A percentile compares a stretch with the other conserved stretches of the same genome.
phyloP scores from a whole-genome alignment of 164 flowering plant genomes.

The Echeveria elegans region DNA sequence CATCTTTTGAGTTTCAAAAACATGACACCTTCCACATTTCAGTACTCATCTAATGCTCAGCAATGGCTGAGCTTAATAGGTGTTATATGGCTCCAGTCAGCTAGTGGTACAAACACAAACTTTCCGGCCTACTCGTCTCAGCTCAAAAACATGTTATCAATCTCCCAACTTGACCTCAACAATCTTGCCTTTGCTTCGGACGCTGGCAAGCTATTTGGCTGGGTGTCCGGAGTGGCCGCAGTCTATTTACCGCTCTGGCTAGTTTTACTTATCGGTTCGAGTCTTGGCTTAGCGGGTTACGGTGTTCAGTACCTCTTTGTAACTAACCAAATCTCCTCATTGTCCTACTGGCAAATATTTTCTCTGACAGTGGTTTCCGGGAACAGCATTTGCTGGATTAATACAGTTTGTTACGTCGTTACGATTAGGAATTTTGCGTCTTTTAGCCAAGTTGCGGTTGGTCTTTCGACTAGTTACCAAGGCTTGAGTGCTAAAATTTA shows the following conservation, averaged over 20 bases:
- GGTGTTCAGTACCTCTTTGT: conserved; percentile 69
- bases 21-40: not conserved
- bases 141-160: conserved; percentile 47
- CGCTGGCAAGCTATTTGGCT: conserved; percentile 80
- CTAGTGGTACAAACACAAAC: conserved; percentile 63
- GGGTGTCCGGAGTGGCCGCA: conserved; percentile 69
- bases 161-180: conserved; percentile 78
- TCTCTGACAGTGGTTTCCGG: conserved; percentile 61
- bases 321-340: conserved; percentile 20
- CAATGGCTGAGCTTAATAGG: conserved; percentile 76
- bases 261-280: conserved; percentile 57
- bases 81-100: conserved; percentile 72
- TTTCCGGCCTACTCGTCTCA: conserved; percentile 87
- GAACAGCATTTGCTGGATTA: conserved; percentile 93
- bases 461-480: conserved; percentile 61
- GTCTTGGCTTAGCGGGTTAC: conserved; percentile 60
- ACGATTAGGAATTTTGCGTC: conserved; percentile 48
- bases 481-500: conserved; percentile 71
- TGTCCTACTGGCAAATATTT: conserved; percentile 46
- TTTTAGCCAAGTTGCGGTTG: conserved; percentile 50
- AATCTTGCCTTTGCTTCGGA: conserved; percentile 90
- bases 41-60: conserved; percentile 11
- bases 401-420: conserved; percentile 64
- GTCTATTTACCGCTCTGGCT: conserved; percentile 54
- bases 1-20: not conserved